Percentiles rank a stretch among this genome's conserved stretches.
Evolutionary conservation across 306 rosid species (phyloP).

Genomic region (Potentilla sterilis): DNA sequence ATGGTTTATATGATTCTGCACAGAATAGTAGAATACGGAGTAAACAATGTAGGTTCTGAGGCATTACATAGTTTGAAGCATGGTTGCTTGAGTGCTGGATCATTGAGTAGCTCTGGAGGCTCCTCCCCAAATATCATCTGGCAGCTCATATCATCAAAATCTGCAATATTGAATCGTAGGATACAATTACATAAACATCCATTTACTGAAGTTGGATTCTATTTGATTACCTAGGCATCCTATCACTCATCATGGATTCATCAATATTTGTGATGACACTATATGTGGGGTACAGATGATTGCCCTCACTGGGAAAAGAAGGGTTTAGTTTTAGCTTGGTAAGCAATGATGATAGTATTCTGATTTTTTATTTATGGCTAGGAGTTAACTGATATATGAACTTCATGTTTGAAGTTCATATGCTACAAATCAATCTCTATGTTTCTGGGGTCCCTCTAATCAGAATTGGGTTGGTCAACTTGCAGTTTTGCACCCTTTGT

Average conservation of each 20-base stretch:
- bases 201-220: conserved; percentile 11
- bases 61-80: conserved; percentile 78
- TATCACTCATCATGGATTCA: conserved; percentile 7
- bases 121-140: conserved; percentile 94
- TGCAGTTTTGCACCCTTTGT: conserved; percentile 62
- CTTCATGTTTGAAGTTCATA: conserved; percentile 3
- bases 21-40: neutral
- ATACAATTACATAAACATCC: conserved; percentile 11
- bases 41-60: conserved; percentile 8
- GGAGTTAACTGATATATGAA: conserved; percentile 24
- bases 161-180: conserved; percentile 44
- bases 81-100: conserved; percentile 90
- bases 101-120: conserved; percentile 62
- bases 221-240: conserved; percentile 10
- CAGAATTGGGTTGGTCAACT: conserved; percentile 35
- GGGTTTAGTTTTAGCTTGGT: conserved; percentile 14
- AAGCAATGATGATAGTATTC: conserved; percentile 15
- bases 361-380: conserved; percentile 24
- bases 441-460: conserved; percentile 39
- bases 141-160: conserved; percentile 98
- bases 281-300: conserved; percentile 21
- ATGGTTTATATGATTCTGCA: neutral
- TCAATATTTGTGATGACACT: conserved; percentile 16
- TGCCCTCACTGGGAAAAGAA: conserved; percentile 34
- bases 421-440: conserved; percentile 18